Evolutionary conservation across 768 basidiomycete genomes (phyloP).

Genomic region (Suillus alpinus): DNA sequence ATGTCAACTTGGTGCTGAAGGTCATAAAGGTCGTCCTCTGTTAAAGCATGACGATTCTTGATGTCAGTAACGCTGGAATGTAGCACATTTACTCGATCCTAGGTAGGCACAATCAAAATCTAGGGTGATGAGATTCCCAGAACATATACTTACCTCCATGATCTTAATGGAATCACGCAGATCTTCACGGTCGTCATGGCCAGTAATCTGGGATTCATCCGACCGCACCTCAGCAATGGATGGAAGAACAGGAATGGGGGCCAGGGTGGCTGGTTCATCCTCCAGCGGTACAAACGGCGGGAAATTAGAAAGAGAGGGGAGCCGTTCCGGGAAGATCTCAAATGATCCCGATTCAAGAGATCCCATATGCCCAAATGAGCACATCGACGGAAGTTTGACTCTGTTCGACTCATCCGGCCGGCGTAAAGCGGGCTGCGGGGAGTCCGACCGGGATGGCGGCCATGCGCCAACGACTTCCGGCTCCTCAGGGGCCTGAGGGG

Average conservation of each 20-base stretch:
- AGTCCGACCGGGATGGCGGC: slow-evolving; percentile 37
- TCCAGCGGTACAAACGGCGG: neutral
- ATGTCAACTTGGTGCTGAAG: slow-evolving; percentile 37
- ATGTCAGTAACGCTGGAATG: slow-evolving; percentile 19
- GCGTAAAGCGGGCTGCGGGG: slow-evolving; percentile 19
- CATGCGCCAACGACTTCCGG: slow-evolving; percentile 43
- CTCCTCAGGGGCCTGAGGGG: slow-evolving; percentile 27
- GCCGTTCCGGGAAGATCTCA: neutral
- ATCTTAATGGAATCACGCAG: slow-evolving; percentile 15
- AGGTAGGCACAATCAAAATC: neutral
- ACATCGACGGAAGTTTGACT: slow-evolving; percentile 3
- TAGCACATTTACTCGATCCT: slow-evolving; percentile 25
- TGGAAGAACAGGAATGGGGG: neutral
- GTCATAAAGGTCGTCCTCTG: slow-evolving; percentile 31
- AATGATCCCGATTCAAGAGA: neutral
- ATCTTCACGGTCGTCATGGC: neutral
- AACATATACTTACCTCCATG: slow-evolving; percentile 17
- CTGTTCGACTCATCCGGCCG: neutral
- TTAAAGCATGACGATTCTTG: slow-evolving; percentile 20
- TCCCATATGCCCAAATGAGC: slow-evolving; percentile 2
- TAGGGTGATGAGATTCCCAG: neutral
- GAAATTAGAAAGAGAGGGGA: neutral
- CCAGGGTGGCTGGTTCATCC: neutral
- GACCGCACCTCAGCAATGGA: neutral
- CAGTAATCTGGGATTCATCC: neutral